Evolutionary conservation across 805 yeast genomes (phyloP).

Genomic region (Ogataea populi-albae): DNA sequence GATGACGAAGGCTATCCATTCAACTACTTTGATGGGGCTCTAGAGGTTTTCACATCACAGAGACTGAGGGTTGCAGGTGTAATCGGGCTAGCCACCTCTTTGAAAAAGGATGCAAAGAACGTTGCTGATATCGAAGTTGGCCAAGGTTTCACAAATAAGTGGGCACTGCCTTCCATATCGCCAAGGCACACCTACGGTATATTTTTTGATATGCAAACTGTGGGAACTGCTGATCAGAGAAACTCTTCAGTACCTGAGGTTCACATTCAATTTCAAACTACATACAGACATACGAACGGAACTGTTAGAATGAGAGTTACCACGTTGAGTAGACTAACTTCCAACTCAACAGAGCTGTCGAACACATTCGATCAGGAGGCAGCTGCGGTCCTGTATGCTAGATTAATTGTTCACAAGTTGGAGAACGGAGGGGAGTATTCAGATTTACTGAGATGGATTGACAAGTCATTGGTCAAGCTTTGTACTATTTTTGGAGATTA

Average conservation of each 20-base stretch:
- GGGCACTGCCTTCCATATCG: conserved; percentile 80
- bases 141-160: conserved; percentile 85
- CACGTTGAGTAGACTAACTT: conserved; percentile 61
- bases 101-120: conserved; percentile 61
- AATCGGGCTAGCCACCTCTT: conserved; percentile 87
- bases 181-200: conserved; percentile 88
- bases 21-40: conserved; percentile 86
- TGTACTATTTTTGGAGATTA: conserved; percentile 94
- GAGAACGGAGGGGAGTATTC: conserved; percentile 75
- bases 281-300: conserved; percentile 95
- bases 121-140: conserved; percentile 94
- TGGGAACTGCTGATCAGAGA: conserved; percentile 44
- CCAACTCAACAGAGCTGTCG: conserved; percentile 48
- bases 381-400: conserved; percentile 90
- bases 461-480: conserved; percentile 81
- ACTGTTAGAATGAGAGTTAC: conserved; percentile 87
- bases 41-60: conserved; percentile 82
- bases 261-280: conserved; percentile 74
- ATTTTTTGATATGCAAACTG: conserved; percentile 75
- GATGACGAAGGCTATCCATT: conserved; percentile 84
- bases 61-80: conserved; percentile 90
- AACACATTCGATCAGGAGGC: conserved; percentile 95
- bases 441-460: conserved; percentile 92
- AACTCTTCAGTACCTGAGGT: conserved; percentile 35
- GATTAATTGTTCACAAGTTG: conserved; percentile 84